A percentile compares a stretch with the other conserved stretches of the same genome.
phyloP scores from a whole-genome alignment of 768 basidiomycete species.

The Rhodotorula paludigena region DNA sequence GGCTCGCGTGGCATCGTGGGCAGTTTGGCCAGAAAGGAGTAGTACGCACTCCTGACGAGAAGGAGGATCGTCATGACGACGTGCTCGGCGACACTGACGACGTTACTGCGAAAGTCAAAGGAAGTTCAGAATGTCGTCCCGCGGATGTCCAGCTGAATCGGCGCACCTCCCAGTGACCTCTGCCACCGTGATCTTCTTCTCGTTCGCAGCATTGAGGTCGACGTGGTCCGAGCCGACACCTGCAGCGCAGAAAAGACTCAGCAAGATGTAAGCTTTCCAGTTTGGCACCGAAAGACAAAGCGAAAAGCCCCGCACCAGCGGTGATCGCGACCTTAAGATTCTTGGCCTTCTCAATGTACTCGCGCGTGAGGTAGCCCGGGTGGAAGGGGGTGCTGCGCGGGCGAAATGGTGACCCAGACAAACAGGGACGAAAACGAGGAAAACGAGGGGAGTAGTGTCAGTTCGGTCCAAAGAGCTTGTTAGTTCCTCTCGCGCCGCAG shows the following conservation, averaged over 20 bases:
- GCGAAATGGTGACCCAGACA: not conserved
- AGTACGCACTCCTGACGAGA: constrained; percentile 71
- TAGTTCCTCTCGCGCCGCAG: too few relatives aligned
- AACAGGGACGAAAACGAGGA: too few relatives aligned
- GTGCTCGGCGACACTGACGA: constrained; percentile 81
- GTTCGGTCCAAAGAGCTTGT: too few relatives aligned
- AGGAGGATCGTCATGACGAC: constrained; percentile 84
- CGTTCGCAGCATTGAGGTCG: constrained; percentile 80
- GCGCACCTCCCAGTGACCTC: constrained; percentile 85
- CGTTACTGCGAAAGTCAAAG: not conserved
- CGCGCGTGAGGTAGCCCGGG: constrained; percentile 42
- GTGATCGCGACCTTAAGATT: constrained; percentile 86
- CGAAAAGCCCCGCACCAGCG: constrained; percentile 65
- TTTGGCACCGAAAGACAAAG: not conserved
- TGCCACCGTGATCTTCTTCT: constrained; percentile 70
- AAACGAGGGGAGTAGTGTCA: not conserved
- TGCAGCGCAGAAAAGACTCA: not conserved
- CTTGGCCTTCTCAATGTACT: constrained; percentile 58
- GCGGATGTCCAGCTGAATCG: not conserved
- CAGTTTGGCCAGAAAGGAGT: constrained; percentile 53
- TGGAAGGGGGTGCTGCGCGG: constrained; percentile 43
- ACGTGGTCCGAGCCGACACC: constrained; percentile 73
- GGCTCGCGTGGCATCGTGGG: not conserved
- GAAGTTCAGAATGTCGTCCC: not conserved
- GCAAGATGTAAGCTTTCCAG: not conserved